Conservation (phyloP, 2,329 filamentous ascomycete species). For the Westerdykella ornata region DNA sequence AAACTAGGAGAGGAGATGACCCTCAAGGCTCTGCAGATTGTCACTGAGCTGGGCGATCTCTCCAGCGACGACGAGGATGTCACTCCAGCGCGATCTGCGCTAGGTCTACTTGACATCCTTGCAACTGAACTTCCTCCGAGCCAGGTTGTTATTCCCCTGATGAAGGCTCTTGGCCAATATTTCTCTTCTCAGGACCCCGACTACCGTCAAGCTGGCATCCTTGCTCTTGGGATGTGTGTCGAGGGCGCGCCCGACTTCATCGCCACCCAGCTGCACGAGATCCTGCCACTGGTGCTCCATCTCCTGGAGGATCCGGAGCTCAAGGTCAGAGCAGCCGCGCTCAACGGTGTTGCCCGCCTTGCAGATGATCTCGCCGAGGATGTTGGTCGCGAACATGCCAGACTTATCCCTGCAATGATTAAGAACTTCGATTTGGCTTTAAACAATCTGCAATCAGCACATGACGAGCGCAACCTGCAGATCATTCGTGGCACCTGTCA, state of each 20-base stretch:
- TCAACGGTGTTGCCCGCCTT: slow-evolving; percentile 81
- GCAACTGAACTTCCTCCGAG: slow-evolving; percentile 83
- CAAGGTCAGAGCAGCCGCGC: slow-evolving; percentile 76
- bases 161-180: slow-evolving; percentile 78
- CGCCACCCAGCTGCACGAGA: slow-evolving; percentile 78
- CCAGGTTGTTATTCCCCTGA: slow-evolving; percentile 86
- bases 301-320: slow-evolving; percentile 78
- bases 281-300: slow-evolving; percentile 77
- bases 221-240: slow-evolving; percentile 87
- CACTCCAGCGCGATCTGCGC: slow-evolving; percentile 75
- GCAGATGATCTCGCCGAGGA: slow-evolving; percentile 92
- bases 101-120: slow-evolving; percentile 82
- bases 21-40: slow-evolving; percentile 77
- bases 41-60: slow-evolving; percentile 77
- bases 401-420: slow-evolving; percentile 75
- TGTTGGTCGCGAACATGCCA: slow-evolving; percentile 75
- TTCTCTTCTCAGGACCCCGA: slow-evolving; percentile 67
- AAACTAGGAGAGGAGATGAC: slow-evolving; percentile 83
- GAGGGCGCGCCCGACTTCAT: slow-evolving; percentile 98
- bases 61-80: slow-evolving; percentile 70
- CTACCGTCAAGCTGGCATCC: slow-evolving; percentile 81
- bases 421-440: slow-evolving; percentile 82
- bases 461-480: slow-evolving; percentile 67
- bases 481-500: slow-evolving; percentile 87
- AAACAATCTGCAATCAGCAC: slow-evolving; percentile 54